phyloP scores from a whole-genome alignment of 169 alveolate genomes.

The Plasmodium inui region DNA sequence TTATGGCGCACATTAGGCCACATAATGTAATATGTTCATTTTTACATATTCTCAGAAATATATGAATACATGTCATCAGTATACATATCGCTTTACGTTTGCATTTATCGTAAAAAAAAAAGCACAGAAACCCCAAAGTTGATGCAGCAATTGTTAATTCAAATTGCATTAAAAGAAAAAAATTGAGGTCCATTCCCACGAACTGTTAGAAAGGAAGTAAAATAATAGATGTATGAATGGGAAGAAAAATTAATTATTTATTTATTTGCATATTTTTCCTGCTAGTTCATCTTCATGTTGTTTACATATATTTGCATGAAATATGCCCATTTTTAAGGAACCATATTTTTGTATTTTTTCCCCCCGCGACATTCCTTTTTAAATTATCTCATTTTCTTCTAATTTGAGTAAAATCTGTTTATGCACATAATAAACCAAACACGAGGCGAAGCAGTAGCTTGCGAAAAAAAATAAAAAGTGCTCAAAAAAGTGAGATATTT shows the following conservation, averaged over 20 bases:
- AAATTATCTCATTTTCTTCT: background rate
- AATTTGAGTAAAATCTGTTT: background rate
- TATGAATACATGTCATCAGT: background rate
- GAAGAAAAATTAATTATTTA: background rate
- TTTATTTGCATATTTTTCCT: background rate
- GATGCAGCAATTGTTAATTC: background rate
- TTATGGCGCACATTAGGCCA: background rate
- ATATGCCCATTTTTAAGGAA: background rate
- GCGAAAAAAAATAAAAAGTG: background rate
- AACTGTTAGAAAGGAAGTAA: background rate
- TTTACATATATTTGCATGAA: background rate
- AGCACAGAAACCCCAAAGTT: background rate
- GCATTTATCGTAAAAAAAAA: background rate
- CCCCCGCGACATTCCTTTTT: background rate
- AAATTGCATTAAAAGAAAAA: slow-evolving; percentile 1
- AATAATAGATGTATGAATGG: background rate
- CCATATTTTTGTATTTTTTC: background rate
- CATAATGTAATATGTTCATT: background rate
- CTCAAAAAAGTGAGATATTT: background rate
- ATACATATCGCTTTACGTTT: background rate
- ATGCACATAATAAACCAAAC: background rate
- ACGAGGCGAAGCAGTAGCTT: background rate
- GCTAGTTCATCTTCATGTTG: background rate
- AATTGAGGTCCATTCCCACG: background rate
- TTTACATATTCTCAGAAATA: background rate